Evolutionary conservation across 495 filamentous ascomycete species (phyloP).

Genomic region (Talaromyces nanjingensis): DNA sequence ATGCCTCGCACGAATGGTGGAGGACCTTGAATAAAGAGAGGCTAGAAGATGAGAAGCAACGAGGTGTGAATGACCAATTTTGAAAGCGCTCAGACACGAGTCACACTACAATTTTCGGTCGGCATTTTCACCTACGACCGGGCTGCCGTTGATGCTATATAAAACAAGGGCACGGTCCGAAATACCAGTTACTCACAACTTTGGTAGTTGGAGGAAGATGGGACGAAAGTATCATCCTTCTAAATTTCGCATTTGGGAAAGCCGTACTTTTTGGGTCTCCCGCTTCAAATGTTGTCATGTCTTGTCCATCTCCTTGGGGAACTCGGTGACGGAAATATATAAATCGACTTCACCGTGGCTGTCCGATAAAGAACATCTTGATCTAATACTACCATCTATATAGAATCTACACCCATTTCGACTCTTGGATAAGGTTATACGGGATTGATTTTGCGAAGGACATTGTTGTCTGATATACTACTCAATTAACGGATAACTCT

Average conservation of each 20-base stretch:
- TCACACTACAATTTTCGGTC: not conserved
- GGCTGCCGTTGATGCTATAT: not conserved
- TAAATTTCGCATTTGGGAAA: not conserved
- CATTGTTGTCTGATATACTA: not conserved
- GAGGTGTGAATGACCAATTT: slow-evolving; percentile 16
- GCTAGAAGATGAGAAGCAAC: slow-evolving; percentile 36
- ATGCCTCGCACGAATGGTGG: slow-evolving; percentile 57
- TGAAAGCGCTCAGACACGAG: not conserved
- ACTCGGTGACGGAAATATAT: not conserved
- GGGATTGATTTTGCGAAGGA: not conserved
- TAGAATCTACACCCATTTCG: no score
- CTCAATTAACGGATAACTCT: not conserved
- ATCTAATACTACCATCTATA: not conserved
- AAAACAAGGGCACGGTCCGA: not conserved
- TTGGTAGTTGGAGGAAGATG: not conserved
- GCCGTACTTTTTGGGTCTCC: not conserved
- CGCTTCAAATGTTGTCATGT: not conserved
- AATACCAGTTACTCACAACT: not conserved
- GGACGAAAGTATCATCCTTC: not conserved
- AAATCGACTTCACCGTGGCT: no score
- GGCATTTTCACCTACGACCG: not conserved
- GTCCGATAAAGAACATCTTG: not conserved
- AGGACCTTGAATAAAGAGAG: slow-evolving; percentile 49
- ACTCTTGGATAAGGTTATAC: not conserved
- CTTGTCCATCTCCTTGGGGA: not conserved